These are phyloP conservation scores for Chaetomiaceae sp. DNA, from an alignment of 2,329 filamentous ascomycete genomes.

Conservation along the genomic window DNA sequence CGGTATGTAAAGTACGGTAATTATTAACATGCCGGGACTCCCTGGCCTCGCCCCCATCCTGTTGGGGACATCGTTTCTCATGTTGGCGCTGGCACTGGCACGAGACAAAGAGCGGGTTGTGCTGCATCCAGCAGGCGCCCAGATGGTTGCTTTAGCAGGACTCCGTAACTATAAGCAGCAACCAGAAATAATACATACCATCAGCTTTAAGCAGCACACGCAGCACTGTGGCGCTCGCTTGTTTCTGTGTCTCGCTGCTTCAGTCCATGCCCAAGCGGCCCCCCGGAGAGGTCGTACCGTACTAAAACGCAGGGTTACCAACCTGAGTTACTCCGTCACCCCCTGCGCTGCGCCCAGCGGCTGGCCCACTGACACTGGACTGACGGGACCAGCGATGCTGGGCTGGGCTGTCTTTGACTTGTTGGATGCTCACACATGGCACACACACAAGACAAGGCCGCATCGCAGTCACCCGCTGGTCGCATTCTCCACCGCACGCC, in stretches of 20 bases:
- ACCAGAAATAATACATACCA: too few relatives aligned
- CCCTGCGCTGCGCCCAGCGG: neutral
- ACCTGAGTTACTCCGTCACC: neutral
- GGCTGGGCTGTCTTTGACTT: conserved; percentile 3
- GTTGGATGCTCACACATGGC: conserved; percentile 4
- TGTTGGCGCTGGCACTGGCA: neutral
- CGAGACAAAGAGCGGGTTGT: neutral
- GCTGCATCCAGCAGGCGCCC: neutral
- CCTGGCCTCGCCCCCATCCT: neutral
- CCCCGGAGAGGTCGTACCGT: too few relatives aligned
- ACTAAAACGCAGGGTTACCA: conserved; percentile 1
- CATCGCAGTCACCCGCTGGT: conserved; percentile 1
- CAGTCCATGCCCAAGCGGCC: neutral
- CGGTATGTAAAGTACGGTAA: conserved; percentile 5
- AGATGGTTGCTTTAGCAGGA: conserved; percentile 1
- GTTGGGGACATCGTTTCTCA: too few relatives aligned
- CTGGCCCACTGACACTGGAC: neutral
- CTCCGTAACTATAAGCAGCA: too few relatives aligned
- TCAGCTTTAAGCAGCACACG: neutral
- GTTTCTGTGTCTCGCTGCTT: neutral
- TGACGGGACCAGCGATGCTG: conserved; percentile 3
- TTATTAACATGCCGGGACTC: neutral
- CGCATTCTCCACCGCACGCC: conserved; percentile 13
- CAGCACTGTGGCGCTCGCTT: neutral
- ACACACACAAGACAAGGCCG: conserved; percentile 1